These are phyloP conservation scores for Penicillium pulvis DNA, from an alignment of 495 filamentous ascomycete species.

Conservation along the genomic window DNA sequence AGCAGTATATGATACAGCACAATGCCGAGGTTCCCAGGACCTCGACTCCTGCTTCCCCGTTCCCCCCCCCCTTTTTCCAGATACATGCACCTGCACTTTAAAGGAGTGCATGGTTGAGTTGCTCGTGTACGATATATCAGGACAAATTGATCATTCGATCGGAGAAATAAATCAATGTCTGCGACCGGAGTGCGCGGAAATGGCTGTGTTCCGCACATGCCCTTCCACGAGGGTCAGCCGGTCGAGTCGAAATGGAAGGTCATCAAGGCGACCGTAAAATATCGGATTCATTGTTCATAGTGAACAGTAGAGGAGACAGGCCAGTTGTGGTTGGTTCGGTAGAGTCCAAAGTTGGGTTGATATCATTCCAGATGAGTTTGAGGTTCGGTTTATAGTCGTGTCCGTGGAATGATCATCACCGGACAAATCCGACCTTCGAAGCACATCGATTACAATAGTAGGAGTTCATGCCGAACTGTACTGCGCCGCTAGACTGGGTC, in stretches of 20 bases:
- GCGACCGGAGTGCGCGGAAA: background rate
- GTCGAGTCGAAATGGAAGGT: background rate
- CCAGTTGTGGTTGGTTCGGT: background rate
- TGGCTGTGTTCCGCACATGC: background rate
- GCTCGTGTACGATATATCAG: background rate
- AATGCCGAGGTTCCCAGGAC: background rate
- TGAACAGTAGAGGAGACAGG: background rate
- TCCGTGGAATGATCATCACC: conserved; percentile 43
- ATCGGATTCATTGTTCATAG: background rate
- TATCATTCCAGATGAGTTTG: background rate
- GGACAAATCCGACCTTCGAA: conserved; percentile 66
- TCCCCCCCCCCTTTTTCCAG: background rate
- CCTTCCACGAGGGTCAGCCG: background rate
- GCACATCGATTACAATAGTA: conserved; percentile 80
- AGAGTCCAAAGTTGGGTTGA: background rate
- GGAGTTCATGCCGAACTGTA: conserved; percentile 74
- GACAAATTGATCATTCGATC: background rate
- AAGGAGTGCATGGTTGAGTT: background rate
- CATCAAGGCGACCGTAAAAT: background rate
- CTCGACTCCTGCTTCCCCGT: background rate
- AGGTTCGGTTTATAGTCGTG: background rate
- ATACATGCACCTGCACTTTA: background rate
- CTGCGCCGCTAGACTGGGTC: conserved; percentile 52
- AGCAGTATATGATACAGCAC: background rate
- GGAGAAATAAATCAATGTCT: background rate